These are phyloP conservation scores for Endoconidiophora laricicola DNA, from an alignment of 2,329 filamentous ascomycete genomes.

Conservation along the genomic window DNA sequence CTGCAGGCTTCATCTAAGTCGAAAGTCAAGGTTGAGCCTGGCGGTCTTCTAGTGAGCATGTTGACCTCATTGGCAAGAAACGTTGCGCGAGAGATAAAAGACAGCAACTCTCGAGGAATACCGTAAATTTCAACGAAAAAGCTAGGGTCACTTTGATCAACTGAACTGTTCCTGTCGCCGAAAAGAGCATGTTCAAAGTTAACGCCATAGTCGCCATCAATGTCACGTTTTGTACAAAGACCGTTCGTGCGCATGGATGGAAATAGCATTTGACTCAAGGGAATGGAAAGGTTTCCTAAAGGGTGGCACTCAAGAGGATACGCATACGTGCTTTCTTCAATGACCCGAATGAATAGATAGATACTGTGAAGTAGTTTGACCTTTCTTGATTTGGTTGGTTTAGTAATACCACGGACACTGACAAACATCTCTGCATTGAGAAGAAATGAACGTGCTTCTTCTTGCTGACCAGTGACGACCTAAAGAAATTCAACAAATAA, in stretches of 20 bases:
- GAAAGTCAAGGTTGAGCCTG: slow-evolving; percentile 16
- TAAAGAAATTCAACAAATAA: neutral
- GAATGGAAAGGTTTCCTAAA: slow-evolving; percentile 4
- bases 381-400: slow-evolving; percentile 24
- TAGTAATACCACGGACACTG: slow-evolving; percentile 22
- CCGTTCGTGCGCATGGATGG: slow-evolving; percentile 19
- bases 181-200: slow-evolving; percentile 17
- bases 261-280: slow-evolving; percentile 15
- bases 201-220: slow-evolving; percentile 26
- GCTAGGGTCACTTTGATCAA: slow-evolving; percentile 23
- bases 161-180: slow-evolving; percentile 13
- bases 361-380: slow-evolving; percentile 29
- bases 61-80: slow-evolving; percentile 26
- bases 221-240: slow-evolving; percentile 26
- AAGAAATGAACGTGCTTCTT: slow-evolving; percentile 22
- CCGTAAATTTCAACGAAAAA: slow-evolving; percentile 30
- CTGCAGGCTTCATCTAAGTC: slow-evolving; percentile 19
- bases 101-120: slow-evolving; percentile 25
- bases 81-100: slow-evolving; percentile 25
- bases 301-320: slow-evolving; percentile 11
- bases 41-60: slow-evolving; percentile 12
- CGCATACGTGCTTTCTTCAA: slow-evolving; percentile 27
- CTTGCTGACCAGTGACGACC: slow-evolving; percentile 18
- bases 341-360: slow-evolving; percentile 28
- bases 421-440: slow-evolving; percentile 29